Base-by-base conservation (phyloP, 805 yeast species). In the Candida xyloterini region DNA sequence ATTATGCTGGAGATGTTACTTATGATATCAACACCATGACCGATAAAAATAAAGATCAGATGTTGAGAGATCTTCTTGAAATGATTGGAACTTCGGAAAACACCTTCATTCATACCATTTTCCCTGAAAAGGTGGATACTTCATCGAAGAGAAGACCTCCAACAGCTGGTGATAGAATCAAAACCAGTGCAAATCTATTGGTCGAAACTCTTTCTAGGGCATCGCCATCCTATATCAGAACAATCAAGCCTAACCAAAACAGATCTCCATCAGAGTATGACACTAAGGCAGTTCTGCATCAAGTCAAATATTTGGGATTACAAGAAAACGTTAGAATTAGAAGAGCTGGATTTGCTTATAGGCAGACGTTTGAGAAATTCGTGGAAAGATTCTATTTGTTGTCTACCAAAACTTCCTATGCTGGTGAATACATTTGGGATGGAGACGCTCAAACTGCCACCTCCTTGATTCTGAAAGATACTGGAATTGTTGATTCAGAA, bases 1-100 rank as follows among this genome's bases (percentile, higher is more conserved):
- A 93, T 66, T 93, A 93, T 67, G 99, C 99, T 15, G 99, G 99
- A 59, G 99, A 93, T 67, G 99, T 93, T 33, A 84, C 89, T 10
- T 93, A 93, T 59, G 96, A 90, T 47, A 81, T 90, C 38, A 68
- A 72, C 22, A 84, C 85, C 6, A 89, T 93, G 86, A 93, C 99
- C 2, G 98, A 93, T 63, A 93, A 93, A 65, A 93, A 93, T 63
- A 93, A 93, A 65, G 99, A 93, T 62, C 91, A 86, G 54, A 72
- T 93, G 74, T 79, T 87, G 63, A 84, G 86, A 59, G 97, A 90
- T 65, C 68, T 93, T 55, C 72, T 89, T 43, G 93, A 90, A 51
- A 66, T 93, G 56, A 68, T 93, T 35, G 71, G 79, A 2, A 77
- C 90, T 2, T 81, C 96, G 0, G 63, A 71, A 35, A 87, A 88